Conservation (phyloP, 257 asterid species). For the Nyctanthes arbortristis region DNA sequence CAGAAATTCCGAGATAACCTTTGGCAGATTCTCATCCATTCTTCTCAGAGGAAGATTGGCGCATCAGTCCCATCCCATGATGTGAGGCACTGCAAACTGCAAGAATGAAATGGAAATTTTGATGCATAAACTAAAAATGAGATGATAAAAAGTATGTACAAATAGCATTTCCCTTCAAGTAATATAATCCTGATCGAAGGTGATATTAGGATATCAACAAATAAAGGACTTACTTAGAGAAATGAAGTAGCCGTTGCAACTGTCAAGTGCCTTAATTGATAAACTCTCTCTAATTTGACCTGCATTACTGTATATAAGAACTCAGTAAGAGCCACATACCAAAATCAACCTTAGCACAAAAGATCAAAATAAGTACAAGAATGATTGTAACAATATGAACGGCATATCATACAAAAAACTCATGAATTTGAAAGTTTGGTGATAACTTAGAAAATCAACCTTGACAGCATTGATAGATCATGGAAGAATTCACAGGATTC, state of each 20-base stretch:
- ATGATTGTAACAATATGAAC: constrained; percentile 11
- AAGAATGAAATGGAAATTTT: constrained; percentile 14
- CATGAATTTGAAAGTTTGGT: neutral
- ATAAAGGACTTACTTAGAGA: constrained; percentile 60
- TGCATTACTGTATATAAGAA: constrained; percentile 61
- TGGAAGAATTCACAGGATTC: constrained; percentile 92
- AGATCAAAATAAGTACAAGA: neutral
- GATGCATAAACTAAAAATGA: constrained; percentile 8
- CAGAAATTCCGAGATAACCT: constrained; percentile 36
- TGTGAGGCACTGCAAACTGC: constrained; percentile 96
- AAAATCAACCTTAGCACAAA: neutral
- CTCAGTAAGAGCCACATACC: constrained; percentile 20
- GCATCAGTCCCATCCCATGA: constrained; percentile 84
- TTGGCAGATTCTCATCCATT: constrained; percentile 31
- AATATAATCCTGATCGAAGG: constrained; percentile 6
- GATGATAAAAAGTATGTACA: neutral
- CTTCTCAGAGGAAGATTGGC: constrained; percentile 34
- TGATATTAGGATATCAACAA: neutral
- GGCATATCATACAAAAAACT: neutral
- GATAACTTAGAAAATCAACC: constrained; percentile 44
- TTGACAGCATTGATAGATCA: constrained; percentile 84
- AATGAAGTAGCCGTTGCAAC: constrained; percentile 77
- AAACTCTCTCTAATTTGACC: constrained; percentile 90
- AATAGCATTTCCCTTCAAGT: too few relatives aligned
- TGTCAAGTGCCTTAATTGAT: constrained; percentile 73